phyloP scores from a whole-genome alignment of 768 basidiomycete species.

The Lactarius indigo region DNA sequence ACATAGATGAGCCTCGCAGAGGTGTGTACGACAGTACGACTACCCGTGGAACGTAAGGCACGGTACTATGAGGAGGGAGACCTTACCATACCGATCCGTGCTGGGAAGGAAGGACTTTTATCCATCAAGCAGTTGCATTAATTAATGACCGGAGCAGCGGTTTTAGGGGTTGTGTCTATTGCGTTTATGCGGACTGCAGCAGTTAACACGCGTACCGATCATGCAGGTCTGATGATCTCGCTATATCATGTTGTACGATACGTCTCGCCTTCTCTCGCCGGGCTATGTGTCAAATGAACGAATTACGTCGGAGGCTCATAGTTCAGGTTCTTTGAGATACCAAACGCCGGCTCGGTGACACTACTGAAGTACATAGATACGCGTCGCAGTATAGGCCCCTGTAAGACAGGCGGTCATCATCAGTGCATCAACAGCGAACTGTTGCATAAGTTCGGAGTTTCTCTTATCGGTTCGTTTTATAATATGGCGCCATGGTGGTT shows the following conservation, averaged over 20 bases:
- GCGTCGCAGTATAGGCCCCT: background rate
- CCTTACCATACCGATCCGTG: background rate
- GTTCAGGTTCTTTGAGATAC: background rate
- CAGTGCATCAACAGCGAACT: background rate
- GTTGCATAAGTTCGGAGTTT: slow-evolving; percentile 4
- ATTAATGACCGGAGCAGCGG: background rate
- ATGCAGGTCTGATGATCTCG: slow-evolving; percentile 12
- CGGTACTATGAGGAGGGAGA: no score
- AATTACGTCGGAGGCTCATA: background rate
- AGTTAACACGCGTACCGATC: slow-evolving; percentile 8
- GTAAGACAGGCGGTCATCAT: background rate
- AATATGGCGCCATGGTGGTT: background rate
- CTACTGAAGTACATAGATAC: background rate
- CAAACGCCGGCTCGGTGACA: background rate
- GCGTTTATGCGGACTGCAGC: background rate
- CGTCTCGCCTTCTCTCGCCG: background rate
- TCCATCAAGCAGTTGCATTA: background rate
- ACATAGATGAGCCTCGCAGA: slow-evolving; percentile 12
- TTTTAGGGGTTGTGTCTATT: slow-evolving; percentile 1
- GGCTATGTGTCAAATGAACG: background rate
- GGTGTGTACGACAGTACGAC: slow-evolving; percentile 1
- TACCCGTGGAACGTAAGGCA: slow-evolving; percentile 1
- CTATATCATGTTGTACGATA: slow-evolving; percentile 15
- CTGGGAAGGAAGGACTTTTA: background rate
- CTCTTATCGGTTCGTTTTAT: background rate